Conservation (phyloP, 495 filamentous ascomycete species). For the Aspergillus panamensis region DNA sequence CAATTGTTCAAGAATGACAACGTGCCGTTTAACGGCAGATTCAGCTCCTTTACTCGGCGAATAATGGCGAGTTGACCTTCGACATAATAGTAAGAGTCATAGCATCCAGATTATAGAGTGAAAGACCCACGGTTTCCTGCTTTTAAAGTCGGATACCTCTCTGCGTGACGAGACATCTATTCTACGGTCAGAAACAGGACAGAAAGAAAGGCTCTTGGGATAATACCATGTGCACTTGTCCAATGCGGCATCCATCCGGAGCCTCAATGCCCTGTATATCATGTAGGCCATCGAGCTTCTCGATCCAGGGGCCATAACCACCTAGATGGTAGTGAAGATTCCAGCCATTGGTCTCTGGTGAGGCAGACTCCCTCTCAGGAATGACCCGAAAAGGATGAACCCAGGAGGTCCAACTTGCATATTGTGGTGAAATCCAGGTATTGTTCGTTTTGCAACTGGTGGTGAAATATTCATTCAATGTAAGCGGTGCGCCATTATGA, state of each 20-base stretch:
- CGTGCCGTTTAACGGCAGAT: conserved; percentile 42
- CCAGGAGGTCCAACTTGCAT: conserved; percentile 27
- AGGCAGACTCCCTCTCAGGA: background rate
- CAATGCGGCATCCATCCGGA: conserved; percentile 47
- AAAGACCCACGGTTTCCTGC: conserved; percentile 47
- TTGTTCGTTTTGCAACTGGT: background rate
- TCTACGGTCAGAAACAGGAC: background rate
- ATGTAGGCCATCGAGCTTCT: conserved; percentile 43
- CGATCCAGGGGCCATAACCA: conserved; percentile 58
- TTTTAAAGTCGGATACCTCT: conserved; percentile 54
- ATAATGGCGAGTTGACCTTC: conserved; percentile 51
- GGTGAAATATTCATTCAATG: conserved; percentile 1
- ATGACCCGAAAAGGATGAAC: conserved; percentile 12
- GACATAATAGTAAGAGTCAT: background rate
- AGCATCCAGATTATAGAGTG: background rate
- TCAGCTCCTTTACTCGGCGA: conserved; percentile 40
- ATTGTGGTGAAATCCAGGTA: conserved; percentile 17
- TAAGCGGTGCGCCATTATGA: background rate
- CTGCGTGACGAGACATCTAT: conserved; percentile 58
- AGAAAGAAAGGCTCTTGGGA: background rate
- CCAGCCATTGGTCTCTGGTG: conserved; percentile 32
- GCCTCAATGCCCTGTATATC: conserved; percentile 36
- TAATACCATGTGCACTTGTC: conserved; percentile 59
- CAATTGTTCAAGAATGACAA: conserved; percentile 54
- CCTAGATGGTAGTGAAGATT: conserved; percentile 56